A percentile compares a stretch with the other conserved stretches of the same genome.
phyloP scores from a whole-genome alignment of 805 yeast species.

The Kazachstania psychrophila region DNA sequence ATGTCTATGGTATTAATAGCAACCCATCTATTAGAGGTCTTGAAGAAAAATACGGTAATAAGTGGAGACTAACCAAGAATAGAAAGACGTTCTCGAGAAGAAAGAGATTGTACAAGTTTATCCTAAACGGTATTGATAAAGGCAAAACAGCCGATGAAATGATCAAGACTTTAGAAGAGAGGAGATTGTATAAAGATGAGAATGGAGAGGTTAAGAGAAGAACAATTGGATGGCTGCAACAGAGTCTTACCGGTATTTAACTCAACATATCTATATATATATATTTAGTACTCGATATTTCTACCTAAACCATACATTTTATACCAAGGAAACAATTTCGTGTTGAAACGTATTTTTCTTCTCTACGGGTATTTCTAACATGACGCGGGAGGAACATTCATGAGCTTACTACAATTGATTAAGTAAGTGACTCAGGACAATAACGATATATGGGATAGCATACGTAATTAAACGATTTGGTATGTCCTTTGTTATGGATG shows the following conservation, averaged over 20 bases:
- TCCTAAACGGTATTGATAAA: constrained; percentile 26
- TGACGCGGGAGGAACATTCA: too few relatives aligned
- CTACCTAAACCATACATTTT: not conserved
- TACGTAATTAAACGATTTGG: too few relatives aligned
- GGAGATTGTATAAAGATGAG: constrained; percentile 26
- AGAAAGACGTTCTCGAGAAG: constrained; percentile 31
- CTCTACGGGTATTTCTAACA: too few relatives aligned
- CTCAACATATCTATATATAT: not conserved
- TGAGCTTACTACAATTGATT: too few relatives aligned
- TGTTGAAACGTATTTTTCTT: too few relatives aligned
- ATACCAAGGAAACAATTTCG: too few relatives aligned
- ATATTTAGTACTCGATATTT: not conserved
- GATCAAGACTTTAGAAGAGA: constrained; percentile 25
- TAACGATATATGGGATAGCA: too few relatives aligned
- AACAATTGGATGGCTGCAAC: constrained; percentile 33
- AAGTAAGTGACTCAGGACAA: too few relatives aligned
- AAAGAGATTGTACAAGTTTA: constrained; percentile 30
- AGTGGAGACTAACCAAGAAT: constrained; percentile 34
- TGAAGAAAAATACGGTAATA: constrained; percentile 35
- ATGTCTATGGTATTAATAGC: constrained; percentile 34
- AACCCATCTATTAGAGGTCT: constrained; percentile 33
- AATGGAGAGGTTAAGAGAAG: constrained; percentile 28
- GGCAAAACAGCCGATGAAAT: constrained; percentile 30
- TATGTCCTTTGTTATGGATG: too few relatives aligned
- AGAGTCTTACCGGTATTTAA: constrained; percentile 27